These are phyloP conservation scores for Platanus orientalis DNA, from an alignment of 164 flowering plant species.

Conservation along the genomic window DNA sequence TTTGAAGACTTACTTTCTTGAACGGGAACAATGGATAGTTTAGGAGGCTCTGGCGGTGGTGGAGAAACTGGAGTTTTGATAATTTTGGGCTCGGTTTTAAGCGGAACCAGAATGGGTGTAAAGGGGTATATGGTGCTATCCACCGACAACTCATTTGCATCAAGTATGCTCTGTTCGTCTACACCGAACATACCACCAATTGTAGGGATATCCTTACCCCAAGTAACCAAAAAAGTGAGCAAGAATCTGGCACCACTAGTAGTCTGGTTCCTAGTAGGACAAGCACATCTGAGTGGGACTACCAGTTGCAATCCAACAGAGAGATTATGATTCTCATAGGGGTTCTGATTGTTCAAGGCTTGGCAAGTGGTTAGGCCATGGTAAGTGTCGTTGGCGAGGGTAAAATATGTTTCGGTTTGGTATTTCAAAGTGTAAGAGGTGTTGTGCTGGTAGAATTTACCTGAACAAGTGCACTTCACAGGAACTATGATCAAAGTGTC, in stretches of 20 bases:
- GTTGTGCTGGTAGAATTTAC: constrained; percentile 45
- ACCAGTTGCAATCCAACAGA: constrained; percentile 15
- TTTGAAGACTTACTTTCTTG: constrained; percentile 17
- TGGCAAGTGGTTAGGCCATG: constrained; percentile 79
- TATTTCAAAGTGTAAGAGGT: constrained; percentile 27
- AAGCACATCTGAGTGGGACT: constrained; percentile 70
- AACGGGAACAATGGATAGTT: background rate
- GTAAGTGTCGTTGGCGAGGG: constrained; percentile 52
- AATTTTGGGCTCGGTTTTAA: constrained; percentile 31
- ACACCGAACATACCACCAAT: constrained; percentile 36
- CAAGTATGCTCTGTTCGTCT: constrained; percentile 23
- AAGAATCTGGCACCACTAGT: constrained; percentile 38
- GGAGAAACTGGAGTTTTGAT: constrained; percentile 8
- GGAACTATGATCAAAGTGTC: constrained; percentile 44
- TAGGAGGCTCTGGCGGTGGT: no score
- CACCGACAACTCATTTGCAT: constrained; percentile 39
- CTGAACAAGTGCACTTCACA: constrained; percentile 53
- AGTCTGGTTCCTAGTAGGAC: constrained; percentile 47
- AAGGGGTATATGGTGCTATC: constrained; percentile 28
- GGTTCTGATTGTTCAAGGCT: constrained; percentile 45
- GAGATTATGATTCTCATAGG: constrained; percentile 18
- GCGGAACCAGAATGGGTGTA: constrained; percentile 53
- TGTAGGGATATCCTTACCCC: constrained; percentile 25
- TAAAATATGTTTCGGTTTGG: constrained; percentile 36
- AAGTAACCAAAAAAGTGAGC: constrained; percentile 35